Base-by-base conservation (phyloP, 139 green algal species). In the Chlorella sp. region DNA sequence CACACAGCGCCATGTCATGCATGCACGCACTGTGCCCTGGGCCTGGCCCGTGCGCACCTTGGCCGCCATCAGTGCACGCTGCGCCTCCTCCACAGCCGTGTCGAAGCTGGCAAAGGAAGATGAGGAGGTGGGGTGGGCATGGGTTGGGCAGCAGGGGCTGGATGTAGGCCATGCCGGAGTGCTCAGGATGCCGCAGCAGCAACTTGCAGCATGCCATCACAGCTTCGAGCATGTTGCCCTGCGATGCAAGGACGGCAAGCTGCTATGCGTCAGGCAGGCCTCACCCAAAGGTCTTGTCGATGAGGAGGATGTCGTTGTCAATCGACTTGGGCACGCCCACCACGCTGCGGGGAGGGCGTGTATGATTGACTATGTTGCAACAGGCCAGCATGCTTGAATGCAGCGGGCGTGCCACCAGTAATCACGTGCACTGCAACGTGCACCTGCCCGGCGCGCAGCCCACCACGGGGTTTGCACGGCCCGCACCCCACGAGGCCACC, bases 281-380 rank as follows among this genome's bases (percentile, higher is more conserved):
- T 92, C 92, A 82, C 86, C 83, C 83, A 43, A 90, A 90, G 41
- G 84, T 83, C 60, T 87, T 86, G 87, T 94, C 90, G 51, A 96
- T 95, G 64, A 97, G 84, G 56, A 91, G 64, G 70, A 99, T 99
- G 91, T 99, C 97, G 77, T 99, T 99, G 88, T 99, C 97, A 43
- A 99, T 99, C 51, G 95, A 98, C 90, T 99, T 99, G 58, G 97
- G 97, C 60, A 99, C 93, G 34, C 93, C 96, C n/a, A 97, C 88
- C 36, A 98, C 93, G 1, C 83, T 83, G 89, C 95, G 97, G 13
- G 89, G 38, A 46, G 98, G 89, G n/a, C n/a, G n/a, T n/a, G n/a
- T n/a, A n/a, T n/a, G n/a, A n/a, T n/a, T n/a, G n/a, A n/a, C n/a
- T n/a, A n/a, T n/a, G n/a, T n/a, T n/a, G n/a, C n/a, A n/a, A n/a